Evolutionary conservation across 495 filamentous ascomycete genomes (phyloP).

Genomic region (Hypoxylon trugodes): DNA sequence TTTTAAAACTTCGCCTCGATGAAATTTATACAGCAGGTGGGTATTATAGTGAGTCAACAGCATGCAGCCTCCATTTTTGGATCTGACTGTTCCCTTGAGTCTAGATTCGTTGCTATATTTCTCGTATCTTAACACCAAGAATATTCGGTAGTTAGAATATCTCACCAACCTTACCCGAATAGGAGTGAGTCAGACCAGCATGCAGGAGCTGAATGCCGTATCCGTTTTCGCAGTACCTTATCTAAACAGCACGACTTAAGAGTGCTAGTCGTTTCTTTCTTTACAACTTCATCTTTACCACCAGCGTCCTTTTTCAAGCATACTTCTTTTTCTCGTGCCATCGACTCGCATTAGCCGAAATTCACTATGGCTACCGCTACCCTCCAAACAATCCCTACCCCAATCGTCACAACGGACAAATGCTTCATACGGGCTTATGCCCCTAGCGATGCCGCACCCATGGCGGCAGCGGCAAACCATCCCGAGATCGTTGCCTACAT

Average conservation of each 20-base stretch:
- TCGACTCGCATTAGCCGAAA: not conserved
- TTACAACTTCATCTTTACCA: not conserved
- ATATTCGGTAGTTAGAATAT: not conserved
- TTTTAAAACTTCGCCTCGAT: no score
- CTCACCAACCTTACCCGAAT: not conserved
- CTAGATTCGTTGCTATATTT: no score
- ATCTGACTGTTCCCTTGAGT: no score
- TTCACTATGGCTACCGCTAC: slow-evolving; percentile 17
- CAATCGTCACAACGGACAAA: slow-evolving; percentile 34
- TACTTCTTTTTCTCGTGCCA: not conserved
- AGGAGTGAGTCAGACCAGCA: slow-evolving; percentile 10
- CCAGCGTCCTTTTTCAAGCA: not conserved
- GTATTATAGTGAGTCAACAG: no score
- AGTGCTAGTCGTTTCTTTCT: not conserved
- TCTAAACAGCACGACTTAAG: no score
- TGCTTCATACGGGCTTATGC: slow-evolving; percentile 45
- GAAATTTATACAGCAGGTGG: no score
- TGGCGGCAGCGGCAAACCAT: slow-evolving; percentile 41
- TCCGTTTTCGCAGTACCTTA: no score
- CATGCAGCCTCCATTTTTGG: no score
- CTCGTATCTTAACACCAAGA: no score
- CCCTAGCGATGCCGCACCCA: slow-evolving; percentile 39
- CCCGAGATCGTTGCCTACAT: slow-evolving; percentile 46
- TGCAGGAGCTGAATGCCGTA: not conserved
- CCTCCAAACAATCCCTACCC: not conserved